Base-by-base conservation (phyloP, 768 basidiomycete species). In the Agrocybe chaxingu region DNA sequence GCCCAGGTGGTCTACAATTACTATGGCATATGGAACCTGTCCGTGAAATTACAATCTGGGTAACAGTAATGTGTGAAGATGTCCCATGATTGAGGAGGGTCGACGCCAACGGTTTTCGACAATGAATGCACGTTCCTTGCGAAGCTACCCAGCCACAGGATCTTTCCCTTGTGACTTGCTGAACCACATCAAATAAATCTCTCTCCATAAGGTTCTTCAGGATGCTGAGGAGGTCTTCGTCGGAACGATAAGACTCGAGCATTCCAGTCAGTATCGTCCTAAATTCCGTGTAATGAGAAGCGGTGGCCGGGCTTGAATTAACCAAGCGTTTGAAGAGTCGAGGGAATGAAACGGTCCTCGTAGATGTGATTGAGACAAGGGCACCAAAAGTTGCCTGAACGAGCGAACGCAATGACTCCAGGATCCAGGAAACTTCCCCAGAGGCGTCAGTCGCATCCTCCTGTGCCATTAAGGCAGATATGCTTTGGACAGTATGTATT, bases 231-330 rank as follows among this genome's bases (percentile, higher is more conserved):
- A 95, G 82, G 57, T 98, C 95, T 24, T 89, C 91, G 56, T 99
- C 95, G 3, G 88, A 83, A 35, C 87, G 83, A 70, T 98, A 98
- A 2, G 92, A 88, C 61, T 96, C 93, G 59, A 98, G 69, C 92
- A 98, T 99, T n/a, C 92, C 89, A 0, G 85, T 86, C 30, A 99
- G 74, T 52, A 99, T 94, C 8, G 82, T 80, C 40, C 92, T 80
- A 68, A 98, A 96, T 67, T 98, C 95, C 16, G 86, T 84, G 67
- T 98, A 98, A 24, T 84, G 81, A 9, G 84, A 81, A 32, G 82
- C 78, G 18, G 77, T 72, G 1, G 82, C 71, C 3, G 80, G 73
- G 4, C 83, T 76, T 1, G 86, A 80, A 57, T 92, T 85, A 36
- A 98, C 91, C 3, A 98, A 79, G 5, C 93, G 84, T 58, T 90